Evolutionary conservation across 495 filamentous ascomycete genomes (phyloP), one percentile per base, ranked within the genome.

Genomic region (Pseudomonodictys pantanalensis): DNA sequence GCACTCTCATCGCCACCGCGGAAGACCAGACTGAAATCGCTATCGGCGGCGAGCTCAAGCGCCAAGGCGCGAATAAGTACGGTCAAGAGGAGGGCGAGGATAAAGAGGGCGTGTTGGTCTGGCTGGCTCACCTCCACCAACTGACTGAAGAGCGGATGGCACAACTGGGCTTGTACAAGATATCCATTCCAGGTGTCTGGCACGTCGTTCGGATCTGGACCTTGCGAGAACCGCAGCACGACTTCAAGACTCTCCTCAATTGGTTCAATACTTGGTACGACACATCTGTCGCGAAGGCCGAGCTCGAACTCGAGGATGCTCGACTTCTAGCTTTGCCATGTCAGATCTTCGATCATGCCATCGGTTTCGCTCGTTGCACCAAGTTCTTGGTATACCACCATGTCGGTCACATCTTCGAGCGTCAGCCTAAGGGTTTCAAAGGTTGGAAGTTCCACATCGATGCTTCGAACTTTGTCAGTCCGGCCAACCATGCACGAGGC

Each of bases 371-470:
- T 35, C 32, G 32, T 15, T 7, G 7, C 15, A 35, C 32, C 8
- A 35, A 35, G 15, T 35, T 35, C 32, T 15, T 35, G 7, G 32
- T 15, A 35, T 35, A 35, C 32, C 7, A 35, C 32, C 32, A 35
- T 35, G 15, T 35, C 7, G 58, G 58, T 8, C 58, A 55, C 18
- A 35, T 60, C n/a, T 30, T 12, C 1, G 57, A 60, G 49, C 12
- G 23, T 12, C 33, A 41, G 17, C 48, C 57, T 2, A 47, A 23
- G 12, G 20, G 26, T 3, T 33, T 57, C 42, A 26, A 46, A 17
- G 6, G 22, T 17, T 41, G 9, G 10, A 33, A 29, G 28, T 1
- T 51, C 2, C 38, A 53, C 29, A 18, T 60, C 3, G 48, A 12
- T 5, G 48, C 48, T 9, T 24, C 46, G n/a, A 41, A 28, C 12